These are phyloP conservation scores for Aspergillus leporis DNA, from an alignment of 495 filamentous ascomycete genomes.

Conservation along the genomic window DNA sequence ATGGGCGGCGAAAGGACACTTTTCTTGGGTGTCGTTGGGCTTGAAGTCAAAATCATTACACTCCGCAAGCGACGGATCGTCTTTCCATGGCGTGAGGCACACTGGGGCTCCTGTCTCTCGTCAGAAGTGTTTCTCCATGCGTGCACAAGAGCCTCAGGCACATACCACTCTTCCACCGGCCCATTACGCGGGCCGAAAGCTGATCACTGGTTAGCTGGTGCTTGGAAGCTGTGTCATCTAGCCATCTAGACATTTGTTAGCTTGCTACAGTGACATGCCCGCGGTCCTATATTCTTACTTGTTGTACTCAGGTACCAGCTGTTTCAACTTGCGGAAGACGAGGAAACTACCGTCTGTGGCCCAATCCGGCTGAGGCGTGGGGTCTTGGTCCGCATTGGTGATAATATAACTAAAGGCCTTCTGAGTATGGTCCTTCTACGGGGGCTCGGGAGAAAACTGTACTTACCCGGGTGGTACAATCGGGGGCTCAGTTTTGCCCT, in stretches of 20 bases:
- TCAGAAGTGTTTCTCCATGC: not conserved
- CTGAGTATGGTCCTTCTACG: not conserved
- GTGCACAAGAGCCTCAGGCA: not conserved
- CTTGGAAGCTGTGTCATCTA: not conserved
- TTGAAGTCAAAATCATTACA: constrained; percentile 32
- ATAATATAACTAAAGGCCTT: not conserved
- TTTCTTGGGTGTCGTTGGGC: constrained; percentile 12
- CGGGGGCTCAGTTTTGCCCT: constrained; percentile 16
- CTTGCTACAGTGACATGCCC: not conserved
- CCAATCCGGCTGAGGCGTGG: constrained; percentile 25
- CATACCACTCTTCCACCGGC: constrained; percentile 39
- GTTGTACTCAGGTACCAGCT: constrained; percentile 33
- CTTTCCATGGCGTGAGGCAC: not conserved
- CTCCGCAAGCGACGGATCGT: constrained; percentile 11
- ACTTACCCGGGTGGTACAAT: constrained; percentile 24
- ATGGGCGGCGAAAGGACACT: constrained; percentile 39
- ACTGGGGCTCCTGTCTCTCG: constrained; percentile 15
- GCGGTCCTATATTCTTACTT: constrained; percentile 16
- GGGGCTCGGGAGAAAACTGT: not conserved
- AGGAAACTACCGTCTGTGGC: constrained; percentile 37
- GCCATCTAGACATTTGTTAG: not conserved
- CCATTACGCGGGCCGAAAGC: constrained; percentile 34
- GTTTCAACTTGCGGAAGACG: constrained; percentile 37
- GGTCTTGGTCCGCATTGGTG: constrained; percentile 5
- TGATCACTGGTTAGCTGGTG: constrained; percentile 18